A percentile compares a stretch with the other conserved stretches of the same genome.
phyloP scores from a whole-genome alignment of 768 basidiomycete genomes.

The Lentinula aciculospora region DNA sequence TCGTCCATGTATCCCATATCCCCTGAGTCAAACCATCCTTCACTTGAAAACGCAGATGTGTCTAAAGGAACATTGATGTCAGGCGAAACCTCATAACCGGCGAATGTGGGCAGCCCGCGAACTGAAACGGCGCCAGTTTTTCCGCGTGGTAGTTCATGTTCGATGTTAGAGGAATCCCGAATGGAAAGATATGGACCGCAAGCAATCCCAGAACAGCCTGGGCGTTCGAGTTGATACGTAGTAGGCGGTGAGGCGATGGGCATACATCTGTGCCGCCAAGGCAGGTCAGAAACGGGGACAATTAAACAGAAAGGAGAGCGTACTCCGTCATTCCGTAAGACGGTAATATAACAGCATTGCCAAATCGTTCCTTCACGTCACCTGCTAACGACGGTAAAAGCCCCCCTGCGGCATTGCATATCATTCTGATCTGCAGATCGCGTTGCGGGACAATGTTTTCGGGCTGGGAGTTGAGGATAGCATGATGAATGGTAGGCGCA shows the following conservation, averaged over 20 bases:
- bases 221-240: conserved; percentile 37
- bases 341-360: conserved; percentile 45
- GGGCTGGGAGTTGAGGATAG: conserved; percentile 35
- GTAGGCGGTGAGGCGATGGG: conserved; percentile 41
- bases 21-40: conserved; percentile 51
- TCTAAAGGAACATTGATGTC: conserved; percentile 37
- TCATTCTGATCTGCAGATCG: conserved; percentile 37
- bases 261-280: conserved; percentile 33
- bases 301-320: background rate
- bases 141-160: conserved; percentile 31
- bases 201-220: conserved; percentile 41
- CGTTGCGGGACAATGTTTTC: conserved; percentile 22
- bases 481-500: conserved; percentile 45
- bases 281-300: background rate
- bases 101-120: conserved; percentile 47
- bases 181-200: conserved; percentile 43
- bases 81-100: conserved; percentile 41
- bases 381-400: conserved; percentile 47
- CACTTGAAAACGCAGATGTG: conserved; percentile 39
- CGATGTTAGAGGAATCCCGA: conserved; percentile 29
- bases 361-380: conserved; percentile 40
- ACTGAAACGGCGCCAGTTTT: conserved; percentile 48
- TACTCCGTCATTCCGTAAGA: conserved; percentile 58
- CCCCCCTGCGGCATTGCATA: conserved; percentile 48
- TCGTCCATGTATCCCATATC: conserved; percentile 41